Percentiles rank a stretch among this genome's conserved stretches.
phyloP scores from a whole-genome alignment of 306 rosid genomes.

The Dryas alaskensis region DNA sequence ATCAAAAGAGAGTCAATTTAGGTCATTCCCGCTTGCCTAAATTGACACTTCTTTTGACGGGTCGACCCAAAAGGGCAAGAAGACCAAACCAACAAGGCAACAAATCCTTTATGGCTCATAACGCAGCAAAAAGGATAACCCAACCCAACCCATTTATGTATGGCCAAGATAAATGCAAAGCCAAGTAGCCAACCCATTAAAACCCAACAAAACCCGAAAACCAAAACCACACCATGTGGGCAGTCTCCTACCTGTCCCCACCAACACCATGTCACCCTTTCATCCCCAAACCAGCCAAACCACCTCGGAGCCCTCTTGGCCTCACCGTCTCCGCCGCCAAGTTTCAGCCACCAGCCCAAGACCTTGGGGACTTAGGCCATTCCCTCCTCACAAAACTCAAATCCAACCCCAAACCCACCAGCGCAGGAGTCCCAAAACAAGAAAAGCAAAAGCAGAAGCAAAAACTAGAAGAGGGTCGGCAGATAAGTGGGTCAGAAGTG shows the following conservation, averaged over 20 bases:
- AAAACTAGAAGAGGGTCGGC: constrained; percentile 22
- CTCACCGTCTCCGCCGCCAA: constrained; percentile 33
- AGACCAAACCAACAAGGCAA: too few relatives aligned
- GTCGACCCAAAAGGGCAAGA: too few relatives aligned
- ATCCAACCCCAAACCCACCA: constrained; percentile 30
- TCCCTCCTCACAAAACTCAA: constrained; percentile 20
- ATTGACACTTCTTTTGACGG: too few relatives aligned
- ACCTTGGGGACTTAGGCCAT: constrained; percentile 33
- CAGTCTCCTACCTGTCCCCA: constrained; percentile 11
- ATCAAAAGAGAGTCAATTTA: too few relatives aligned
- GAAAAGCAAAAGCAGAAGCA: constrained; percentile 7
- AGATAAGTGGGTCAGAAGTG: constrained; percentile 64
- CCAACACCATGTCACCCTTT: constrained; percentile 15
- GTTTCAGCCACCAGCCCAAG: constrained; percentile 28
- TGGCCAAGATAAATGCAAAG: not conserved
- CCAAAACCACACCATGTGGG: constrained; percentile 29
- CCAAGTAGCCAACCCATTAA: too few relatives aligned
- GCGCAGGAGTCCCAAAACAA: not conserved
- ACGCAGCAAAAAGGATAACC: too few relatives aligned
- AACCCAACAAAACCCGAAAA: not conserved
- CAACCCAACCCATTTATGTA: too few relatives aligned
- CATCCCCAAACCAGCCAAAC: constrained; percentile 25
- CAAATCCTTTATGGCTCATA: too few relatives aligned
- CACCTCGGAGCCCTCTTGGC: not conserved
- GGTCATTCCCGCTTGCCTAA: too few relatives aligned